Evolutionary conservation across 1,284 basidiomycete genomes (phyloP).

Genomic region (Ganoderma meredithae): DNA sequence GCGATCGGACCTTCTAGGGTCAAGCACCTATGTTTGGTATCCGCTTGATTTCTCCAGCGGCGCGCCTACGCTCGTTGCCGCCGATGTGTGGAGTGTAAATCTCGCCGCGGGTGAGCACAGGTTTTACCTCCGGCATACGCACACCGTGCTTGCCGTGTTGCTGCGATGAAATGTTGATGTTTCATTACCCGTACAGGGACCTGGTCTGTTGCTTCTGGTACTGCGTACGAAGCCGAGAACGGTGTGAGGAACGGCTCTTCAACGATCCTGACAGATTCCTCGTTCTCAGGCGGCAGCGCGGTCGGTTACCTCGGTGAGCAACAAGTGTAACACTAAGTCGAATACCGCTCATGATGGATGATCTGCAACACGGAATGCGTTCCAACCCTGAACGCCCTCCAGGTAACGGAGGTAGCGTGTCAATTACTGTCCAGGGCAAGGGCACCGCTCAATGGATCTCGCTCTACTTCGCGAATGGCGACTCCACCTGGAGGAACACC

Average conservation of each 20-base stretch:
- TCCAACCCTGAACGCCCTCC: constrained; percentile 7
- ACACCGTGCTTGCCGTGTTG: neutral
- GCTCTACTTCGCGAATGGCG: constrained; percentile 65
- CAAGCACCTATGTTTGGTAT: constrained; percentile 68
- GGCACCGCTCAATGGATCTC: constrained; percentile 65
- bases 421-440: constrained; percentile 63
- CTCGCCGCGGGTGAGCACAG: constrained; percentile 47
- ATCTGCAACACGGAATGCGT: constrained; percentile 2
- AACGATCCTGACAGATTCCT: constrained; percentile 48
- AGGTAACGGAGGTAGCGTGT: constrained; percentile 66
- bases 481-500: constrained; percentile 64
- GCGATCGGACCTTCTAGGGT: constrained; percentile 61
- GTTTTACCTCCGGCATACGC: neutral
- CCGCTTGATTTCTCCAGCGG: constrained; percentile 63
- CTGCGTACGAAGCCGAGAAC: constrained; percentile 63
- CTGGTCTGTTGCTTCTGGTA: constrained; percentile 57
- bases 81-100: constrained; percentile 67
- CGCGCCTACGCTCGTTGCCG: constrained; percentile 57
- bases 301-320: constrained; percentile 62
- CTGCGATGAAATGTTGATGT: constrained; percentile 4
- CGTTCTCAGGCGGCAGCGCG: constrained; percentile 60
- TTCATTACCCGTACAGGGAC: constrained; percentile 45
- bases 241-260: constrained; percentile 60
- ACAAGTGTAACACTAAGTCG: neutral
- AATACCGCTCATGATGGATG: neutral